Percentiles rank a stretch among this genome's conserved stretches.
These are phyloP conservation scores for Monilinia fructigena DNA, from an alignment of 2,329 filamentous ascomycete species.

Conservation along the genomic window DNA sequence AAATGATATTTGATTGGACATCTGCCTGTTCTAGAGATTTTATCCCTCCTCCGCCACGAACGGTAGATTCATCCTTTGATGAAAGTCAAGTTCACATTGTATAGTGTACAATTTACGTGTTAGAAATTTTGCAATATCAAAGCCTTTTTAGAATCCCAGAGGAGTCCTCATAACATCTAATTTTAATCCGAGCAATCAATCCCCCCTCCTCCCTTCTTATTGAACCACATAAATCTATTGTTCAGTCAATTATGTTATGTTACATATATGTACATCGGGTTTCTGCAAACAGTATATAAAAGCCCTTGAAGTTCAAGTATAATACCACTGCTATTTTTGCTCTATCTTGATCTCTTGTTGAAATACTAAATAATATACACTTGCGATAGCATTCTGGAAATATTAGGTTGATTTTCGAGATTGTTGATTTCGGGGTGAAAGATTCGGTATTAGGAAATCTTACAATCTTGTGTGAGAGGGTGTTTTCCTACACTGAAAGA, in stretches of 20 bases:
- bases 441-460: background rate
- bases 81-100: too few relatives aligned
- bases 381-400: background rate
- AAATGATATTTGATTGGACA: too few relatives aligned
- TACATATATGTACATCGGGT: background rate
- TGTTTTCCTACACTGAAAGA: too few relatives aligned
- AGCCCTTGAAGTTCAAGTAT: background rate
- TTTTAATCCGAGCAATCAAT: background rate
- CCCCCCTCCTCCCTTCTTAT: background rate
- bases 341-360: background rate
- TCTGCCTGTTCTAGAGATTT: too few relatives aligned
- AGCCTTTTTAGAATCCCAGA: background rate
- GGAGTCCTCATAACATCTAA: background rate
- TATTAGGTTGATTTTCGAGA: background rate
- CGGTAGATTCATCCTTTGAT: too few relatives aligned
- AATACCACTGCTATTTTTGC: background rate
- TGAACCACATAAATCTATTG: too few relatives aligned
- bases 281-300: background rate
- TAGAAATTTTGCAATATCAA: too few relatives aligned
- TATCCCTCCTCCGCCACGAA: too few relatives aligned
- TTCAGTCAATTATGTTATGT: too few relatives aligned
- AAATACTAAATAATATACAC: background rate
- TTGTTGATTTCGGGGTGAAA: background rate
- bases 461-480: too few relatives aligned
- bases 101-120: too few relatives aligned